These are phyloP conservation scores for Apiospora pterosperma DNA, from an alignment of 2,329 filamentous ascomycete genomes.

Conservation along the genomic window DNA sequence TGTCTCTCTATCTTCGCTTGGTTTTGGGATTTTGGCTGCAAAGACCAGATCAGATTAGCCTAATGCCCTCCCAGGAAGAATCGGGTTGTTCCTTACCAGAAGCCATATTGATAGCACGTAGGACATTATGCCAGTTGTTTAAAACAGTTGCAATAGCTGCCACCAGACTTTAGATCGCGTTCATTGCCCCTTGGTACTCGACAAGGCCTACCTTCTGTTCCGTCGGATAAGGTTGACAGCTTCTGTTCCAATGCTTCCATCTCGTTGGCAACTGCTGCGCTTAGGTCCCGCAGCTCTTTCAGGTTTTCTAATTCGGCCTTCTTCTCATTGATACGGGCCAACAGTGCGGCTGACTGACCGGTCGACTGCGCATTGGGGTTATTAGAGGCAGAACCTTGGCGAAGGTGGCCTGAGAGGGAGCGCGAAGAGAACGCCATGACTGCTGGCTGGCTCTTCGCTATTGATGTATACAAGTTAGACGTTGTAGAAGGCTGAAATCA, in stretches of 20 bases:
- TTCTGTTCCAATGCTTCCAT: slow-evolving; percentile 82
- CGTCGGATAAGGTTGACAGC: slow-evolving; percentile 71
- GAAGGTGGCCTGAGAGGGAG: slow-evolving; percentile 63
- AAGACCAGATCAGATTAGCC: neutral
- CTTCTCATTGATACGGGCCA: slow-evolving; percentile 80
- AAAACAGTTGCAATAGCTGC: slow-evolving; percentile 79
- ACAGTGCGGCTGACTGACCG: slow-evolving; percentile 66
- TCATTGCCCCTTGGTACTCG: neutral
- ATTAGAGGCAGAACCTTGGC: slow-evolving; percentile 53
- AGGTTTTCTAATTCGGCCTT: slow-evolving; percentile 78
- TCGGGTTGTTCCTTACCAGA: slow-evolving; percentile 54
- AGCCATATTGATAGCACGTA: slow-evolving; percentile 82
- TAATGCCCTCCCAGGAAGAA: slow-evolving; percentile 11
- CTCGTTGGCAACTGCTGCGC: slow-evolving; percentile 72
- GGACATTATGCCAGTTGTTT: slow-evolving; percentile 84
- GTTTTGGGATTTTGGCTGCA: slow-evolving; percentile 66
- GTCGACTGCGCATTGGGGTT: slow-evolving; percentile 37
- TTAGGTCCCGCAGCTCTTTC: slow-evolving; percentile 74
- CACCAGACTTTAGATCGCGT: neutral
- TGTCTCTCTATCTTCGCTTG: slow-evolving; percentile 37
- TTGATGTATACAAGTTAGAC: neutral
- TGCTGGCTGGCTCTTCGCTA: neutral
- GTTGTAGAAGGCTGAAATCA: neutral
- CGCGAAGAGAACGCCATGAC: slow-evolving; percentile 56
- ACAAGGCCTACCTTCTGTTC: slow-evolving; percentile 65